phyloP scores from a whole-genome alignment of 1,284 basidiomycete species.

The Rhodotorula sp. region DNA sequence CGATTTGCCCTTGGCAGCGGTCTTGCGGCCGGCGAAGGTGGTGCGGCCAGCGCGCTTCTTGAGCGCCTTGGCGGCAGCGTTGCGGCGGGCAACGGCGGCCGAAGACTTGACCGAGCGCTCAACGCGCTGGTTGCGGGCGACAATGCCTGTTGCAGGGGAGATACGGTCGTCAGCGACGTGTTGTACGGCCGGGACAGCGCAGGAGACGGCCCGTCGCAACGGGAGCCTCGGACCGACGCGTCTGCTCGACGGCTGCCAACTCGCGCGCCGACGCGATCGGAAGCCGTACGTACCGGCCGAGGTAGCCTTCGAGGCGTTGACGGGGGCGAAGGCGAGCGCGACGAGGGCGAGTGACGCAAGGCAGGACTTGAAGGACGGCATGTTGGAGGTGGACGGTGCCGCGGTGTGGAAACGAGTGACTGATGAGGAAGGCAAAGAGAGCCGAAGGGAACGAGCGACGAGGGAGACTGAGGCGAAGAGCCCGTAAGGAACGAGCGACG shows the following conservation, averaged over 20 bases:
- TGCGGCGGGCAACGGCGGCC: slow-evolving; percentile 23
- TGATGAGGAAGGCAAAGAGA: background rate
- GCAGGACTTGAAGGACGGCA: slow-evolving; percentile 35
- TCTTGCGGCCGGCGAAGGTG: background rate
- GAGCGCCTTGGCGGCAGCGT: slow-evolving; percentile 24
- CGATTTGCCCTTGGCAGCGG: background rate
- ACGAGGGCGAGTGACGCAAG: slow-evolving; percentile 83
- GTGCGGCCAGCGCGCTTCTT: slow-evolving; percentile 15
- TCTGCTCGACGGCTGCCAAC: background rate
- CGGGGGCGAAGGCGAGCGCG: slow-evolving; percentile 78
- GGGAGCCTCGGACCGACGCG: too few species aligned
- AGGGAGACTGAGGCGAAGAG: background rate
- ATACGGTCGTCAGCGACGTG: background rate
- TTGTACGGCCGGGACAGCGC: too few species aligned
- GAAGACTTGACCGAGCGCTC: slow-evolving; percentile 16
- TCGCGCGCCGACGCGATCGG: background rate
- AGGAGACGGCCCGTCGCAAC: too few species aligned
- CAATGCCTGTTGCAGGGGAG: slow-evolving; percentile 7
- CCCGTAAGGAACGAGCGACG: background rate
- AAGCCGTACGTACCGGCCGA: background rate
- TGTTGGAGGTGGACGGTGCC: background rate
- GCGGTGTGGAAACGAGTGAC: slow-evolving; percentile 20
- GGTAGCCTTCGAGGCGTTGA: slow-evolving; percentile 46
- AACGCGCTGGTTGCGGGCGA: slow-evolving; percentile 9
- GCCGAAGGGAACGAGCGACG: slow-evolving; percentile 4